Percentiles rank a stretch among this genome's conserved stretches.
Conservation (phyloP, 192 early-diverging fungal species). For the Umbelopsis ramanniana region DNA sequence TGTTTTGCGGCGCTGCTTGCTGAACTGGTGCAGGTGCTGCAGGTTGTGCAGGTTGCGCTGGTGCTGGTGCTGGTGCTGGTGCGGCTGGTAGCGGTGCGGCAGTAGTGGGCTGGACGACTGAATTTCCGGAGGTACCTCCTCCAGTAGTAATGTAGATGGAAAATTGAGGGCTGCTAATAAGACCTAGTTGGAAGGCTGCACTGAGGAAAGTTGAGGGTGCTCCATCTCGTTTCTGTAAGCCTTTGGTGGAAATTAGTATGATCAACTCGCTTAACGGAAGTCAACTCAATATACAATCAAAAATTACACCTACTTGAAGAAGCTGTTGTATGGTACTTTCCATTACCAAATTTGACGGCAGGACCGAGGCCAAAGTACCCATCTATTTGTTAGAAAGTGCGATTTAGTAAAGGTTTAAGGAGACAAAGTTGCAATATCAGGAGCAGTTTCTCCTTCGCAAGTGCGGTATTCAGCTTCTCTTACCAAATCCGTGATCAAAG, state of each 20-base stretch:
- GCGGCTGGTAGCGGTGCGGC: neutral
- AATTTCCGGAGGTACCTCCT: neutral
- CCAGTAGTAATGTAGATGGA: conserved; percentile 27
- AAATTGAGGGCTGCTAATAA: conserved; percentile 36
- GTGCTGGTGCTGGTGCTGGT: neutral
- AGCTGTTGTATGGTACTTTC: neutral
- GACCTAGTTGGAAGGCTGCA: conserved; percentile 3
- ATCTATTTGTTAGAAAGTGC: neutral
- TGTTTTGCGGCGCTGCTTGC: neutral
- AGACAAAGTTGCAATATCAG: neutral
- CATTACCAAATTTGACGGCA: conserved; percentile 27
- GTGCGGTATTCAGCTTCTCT: neutral
- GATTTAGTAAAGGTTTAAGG: neutral
- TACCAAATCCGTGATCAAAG: conserved; percentile 33
- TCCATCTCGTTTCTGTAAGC: neutral
- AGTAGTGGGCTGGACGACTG: neutral
- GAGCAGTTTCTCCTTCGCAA: neutral
- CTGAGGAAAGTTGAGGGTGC: neutral
- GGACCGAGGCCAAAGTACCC: conserved; percentile 43
- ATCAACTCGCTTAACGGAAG: too few species aligned
- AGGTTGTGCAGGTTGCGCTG: neutral
- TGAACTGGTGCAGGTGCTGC: neutral
- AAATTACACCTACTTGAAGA: neutral
- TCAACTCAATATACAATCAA: neutral
- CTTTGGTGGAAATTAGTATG: neutral